Conservation (phyloP, 805 yeast genomes). For the Ogataea ramenticola region DNA sequence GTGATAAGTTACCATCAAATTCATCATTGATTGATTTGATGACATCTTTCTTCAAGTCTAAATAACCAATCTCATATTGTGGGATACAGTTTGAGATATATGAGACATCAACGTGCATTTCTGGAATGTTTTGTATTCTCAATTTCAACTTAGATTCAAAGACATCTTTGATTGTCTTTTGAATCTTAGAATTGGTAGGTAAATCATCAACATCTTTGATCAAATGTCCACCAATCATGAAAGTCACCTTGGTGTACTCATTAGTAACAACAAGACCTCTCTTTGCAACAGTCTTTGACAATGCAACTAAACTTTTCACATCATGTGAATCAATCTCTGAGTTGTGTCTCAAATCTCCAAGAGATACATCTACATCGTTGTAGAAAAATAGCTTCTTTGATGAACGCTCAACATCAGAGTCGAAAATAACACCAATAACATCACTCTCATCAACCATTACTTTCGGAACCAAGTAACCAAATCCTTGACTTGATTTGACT, state of each 20-base stretch:
- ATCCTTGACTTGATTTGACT: conserved; percentile 47
- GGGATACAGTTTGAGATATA: conserved; percentile 63
- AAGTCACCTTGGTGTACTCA: conserved; percentile 64
- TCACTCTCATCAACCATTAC: conserved; percentile 35
- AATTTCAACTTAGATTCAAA: conserved; percentile 12
- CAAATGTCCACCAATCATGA: conserved; percentile 76
- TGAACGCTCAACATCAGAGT: conserved; percentile 72
- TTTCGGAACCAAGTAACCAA: conserved; percentile 83
- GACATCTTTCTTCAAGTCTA: conserved; percentile 31
- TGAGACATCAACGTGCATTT: conserved; percentile 13
- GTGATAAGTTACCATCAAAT: conserved; percentile 35
- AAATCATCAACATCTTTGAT: conserved; percentile 6
- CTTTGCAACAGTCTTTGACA: conserved; percentile 12
- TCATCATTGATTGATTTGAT: conserved; percentile 24
- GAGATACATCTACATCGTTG: conserved; percentile 9
- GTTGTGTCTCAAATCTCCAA: conserved; percentile 3
- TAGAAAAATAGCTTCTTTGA: conserved; percentile 20
- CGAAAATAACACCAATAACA: conserved; percentile 83
- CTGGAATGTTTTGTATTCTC: conserved; percentile 5
- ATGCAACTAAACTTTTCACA: conserved; percentile 5
- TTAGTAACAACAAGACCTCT: conserved; percentile 13
- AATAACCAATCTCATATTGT: conserved; percentile 68
- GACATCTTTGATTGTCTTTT: conserved; percentile 16
- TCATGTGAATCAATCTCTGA: background rate
- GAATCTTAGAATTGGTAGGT: conserved; percentile 16